Evolutionary conservation across 257 asterid species (phyloP), one percentile per base, ranked within the genome.

Genomic region (Pogostemon cablin): DNA sequence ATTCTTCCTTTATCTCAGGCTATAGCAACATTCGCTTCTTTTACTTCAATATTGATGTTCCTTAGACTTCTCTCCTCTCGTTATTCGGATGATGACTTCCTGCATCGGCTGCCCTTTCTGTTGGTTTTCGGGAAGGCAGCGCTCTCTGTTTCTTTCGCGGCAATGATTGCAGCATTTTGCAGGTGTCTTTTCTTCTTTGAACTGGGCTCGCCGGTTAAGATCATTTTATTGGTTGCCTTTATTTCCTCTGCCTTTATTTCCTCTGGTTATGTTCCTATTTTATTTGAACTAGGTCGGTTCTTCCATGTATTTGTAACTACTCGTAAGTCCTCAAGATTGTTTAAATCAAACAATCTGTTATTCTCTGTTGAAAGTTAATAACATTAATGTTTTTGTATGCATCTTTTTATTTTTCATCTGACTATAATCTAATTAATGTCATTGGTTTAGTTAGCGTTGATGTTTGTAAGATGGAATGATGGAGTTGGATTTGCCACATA

Each of bases 11-110:
- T 75, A 3, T 79, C 84, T 0, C 82, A 71, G 71, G 82, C 78
- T 0, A 40, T 78, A 11, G 83, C 83, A 1, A 78, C 77, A 5
- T 54, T 79, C 48, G 71, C 80, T 3, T 70, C 84, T 3, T 9
- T 69, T 20, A 62, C 77, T 8, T 79, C 86, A 1, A 72, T 79
- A 49, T 4, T 82, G 39, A 76, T 79, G 81, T 82, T 79, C 49
- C 60, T 82, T 32, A 65, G 80, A 17, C 71, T 82, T 42, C 80
- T 82, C 4, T 72, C 83, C 0, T 55, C 58, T 52, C 58, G 58
- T 52, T 52, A 5, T 15, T 52, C 8, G 35, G 35, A 52, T 12
- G 17, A 52, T 15, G 35, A 52, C 8, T 52, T 52, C 35, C 35
- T 15, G 9, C 12, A 0, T 8, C 6, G 34, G 9, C 58, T 52